Percentiles rank a stretch among this genome's conserved stretches.
phyloP scores from a whole-genome alignment of 2,329 filamentous ascomycete species.

The Nigrograna mackinnonii region DNA sequence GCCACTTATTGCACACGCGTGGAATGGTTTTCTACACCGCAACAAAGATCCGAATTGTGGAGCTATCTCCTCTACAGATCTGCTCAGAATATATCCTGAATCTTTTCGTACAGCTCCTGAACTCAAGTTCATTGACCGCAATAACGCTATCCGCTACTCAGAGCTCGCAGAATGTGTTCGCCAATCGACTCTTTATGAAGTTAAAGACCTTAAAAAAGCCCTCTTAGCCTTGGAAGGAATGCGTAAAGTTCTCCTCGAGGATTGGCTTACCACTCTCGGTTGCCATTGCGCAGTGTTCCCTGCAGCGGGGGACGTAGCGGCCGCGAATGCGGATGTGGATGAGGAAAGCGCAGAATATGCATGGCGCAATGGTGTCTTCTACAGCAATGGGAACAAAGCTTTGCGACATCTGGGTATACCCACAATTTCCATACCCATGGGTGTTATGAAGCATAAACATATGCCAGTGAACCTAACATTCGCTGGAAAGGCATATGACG shows the following conservation, averaged over 20 bases:
- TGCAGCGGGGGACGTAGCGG: conserved; percentile 51
- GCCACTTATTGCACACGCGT: no score
- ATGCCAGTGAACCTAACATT: conserved; percentile 58
- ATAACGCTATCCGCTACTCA: conserved; percentile 13
- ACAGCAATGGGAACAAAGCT: conserved; percentile 54
- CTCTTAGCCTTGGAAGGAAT: conserved; percentile 48
- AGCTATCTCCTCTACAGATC: no score
- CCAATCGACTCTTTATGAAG: conserved; percentile 33
- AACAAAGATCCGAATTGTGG: no score
- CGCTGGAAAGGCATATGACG: conserved; percentile 49
- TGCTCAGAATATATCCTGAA: no score
- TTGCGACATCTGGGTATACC: conserved; percentile 57
- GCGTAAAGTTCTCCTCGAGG: conserved; percentile 49
- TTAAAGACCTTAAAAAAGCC: conserved; percentile 42
- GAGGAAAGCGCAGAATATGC: conserved; percentile 31
- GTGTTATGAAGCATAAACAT: conserved; percentile 44
- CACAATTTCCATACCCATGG: conserved; percentile 55
- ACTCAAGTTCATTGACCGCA: background rate
- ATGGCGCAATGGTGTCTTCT: conserved; percentile 53
- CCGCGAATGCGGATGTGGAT: conserved; percentile 47
- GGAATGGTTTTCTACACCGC: no score
- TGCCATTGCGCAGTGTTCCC: conserved; percentile 53
- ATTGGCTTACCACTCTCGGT: conserved; percentile 45
- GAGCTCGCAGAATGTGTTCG: conserved; percentile 28
- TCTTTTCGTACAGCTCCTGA: no score